Evolutionary conservation across 768 basidiomycete genomes (phyloP), one percentile per base, ranked within the genome.

Genomic region (Nidularia sp.): DNA sequence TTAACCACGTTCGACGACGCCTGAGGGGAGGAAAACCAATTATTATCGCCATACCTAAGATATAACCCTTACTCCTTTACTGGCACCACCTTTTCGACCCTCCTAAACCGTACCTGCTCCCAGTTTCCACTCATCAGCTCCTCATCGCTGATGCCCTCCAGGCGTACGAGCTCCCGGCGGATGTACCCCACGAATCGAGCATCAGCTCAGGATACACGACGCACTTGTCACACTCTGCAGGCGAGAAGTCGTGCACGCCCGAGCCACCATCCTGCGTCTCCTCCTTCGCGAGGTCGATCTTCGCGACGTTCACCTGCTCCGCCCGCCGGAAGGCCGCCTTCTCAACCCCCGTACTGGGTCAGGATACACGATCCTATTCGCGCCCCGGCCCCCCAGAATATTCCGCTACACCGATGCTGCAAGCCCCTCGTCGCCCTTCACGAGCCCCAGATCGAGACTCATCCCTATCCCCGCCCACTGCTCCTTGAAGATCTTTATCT

Each of bases 321-420:
- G 84, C 71, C 6, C 86, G 80, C 34, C 85, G 71, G 70, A 83
- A 89, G 13, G 47, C 63, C 46, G 45, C 56, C 34, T 51, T 34
- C 58, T 35, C 1, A 55, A 48, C 15, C 51, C 32, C 9, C 62
- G 35, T 59, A 18, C 18, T 18, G 18, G 18, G 18, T 18, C 18
- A 3, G 73, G 69, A 51, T 75, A 75, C 1, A 71, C 73, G 49
- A 91, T 85, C 2, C 88, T 88, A 53, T 78, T 75, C 6, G 90
- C 89, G 5, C 93, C 95, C 9, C 92, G 79, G 1, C 83, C 90
- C 5, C 89, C 93, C 36, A 97, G 84, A 34, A 97, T 61, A 66
- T 98, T 97, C 47, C 96, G 76, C 96, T 96, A 98, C 0, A 97
- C 70, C 1, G 91, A 89, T 12, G 75, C 87, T 0, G 95, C 92